Conservation (phyloP, 768 basidiomycete genomes). For the Daedaleopsis sinensis region DNA sequence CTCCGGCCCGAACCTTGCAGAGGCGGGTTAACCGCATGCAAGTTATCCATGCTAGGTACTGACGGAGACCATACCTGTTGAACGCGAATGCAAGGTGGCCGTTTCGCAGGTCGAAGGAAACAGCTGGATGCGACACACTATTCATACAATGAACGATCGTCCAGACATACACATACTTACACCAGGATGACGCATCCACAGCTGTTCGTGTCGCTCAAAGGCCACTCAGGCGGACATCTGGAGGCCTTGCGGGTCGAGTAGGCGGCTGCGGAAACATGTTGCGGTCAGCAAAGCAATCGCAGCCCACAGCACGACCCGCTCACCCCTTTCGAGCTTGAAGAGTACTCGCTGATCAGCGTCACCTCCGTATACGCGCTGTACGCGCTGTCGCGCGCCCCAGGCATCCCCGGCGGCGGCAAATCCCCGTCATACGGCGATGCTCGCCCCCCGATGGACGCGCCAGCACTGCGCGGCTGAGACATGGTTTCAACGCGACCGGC, state of each 20-base stretch:
- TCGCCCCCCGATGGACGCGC: constrained; percentile 1
- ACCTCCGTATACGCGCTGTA: constrained; percentile 3
- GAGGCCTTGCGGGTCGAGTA: constrained; percentile 7
- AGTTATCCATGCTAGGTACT: no score
- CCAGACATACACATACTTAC: neutral
- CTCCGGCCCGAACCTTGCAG: no score
- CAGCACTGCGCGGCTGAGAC: constrained; percentile 2
- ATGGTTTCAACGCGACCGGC: neutral
- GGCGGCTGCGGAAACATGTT: constrained; percentile 5
- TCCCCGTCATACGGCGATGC: constrained; percentile 2
- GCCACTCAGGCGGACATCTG: constrained; percentile 11
- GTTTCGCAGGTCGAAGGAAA: no score
- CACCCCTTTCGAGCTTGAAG: neutral
- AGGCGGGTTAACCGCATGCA: no score
- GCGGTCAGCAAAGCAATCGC: constrained; percentile 2
- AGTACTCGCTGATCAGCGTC: neutral
- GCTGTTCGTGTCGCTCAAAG: constrained; percentile 4
- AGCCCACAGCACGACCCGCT: neutral
- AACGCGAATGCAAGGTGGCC: no score
- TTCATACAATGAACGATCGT: constrained; percentile 5
- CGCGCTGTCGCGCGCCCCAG: constrained; percentile 5
- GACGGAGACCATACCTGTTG: no score
- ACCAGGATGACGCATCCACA: neutral
- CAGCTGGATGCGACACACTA: neutral
- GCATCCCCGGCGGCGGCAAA: constrained; percentile 8